Conservation (phyloP, 768 basidiomycete species). For the Fibroporia radiculosa region DNA sequence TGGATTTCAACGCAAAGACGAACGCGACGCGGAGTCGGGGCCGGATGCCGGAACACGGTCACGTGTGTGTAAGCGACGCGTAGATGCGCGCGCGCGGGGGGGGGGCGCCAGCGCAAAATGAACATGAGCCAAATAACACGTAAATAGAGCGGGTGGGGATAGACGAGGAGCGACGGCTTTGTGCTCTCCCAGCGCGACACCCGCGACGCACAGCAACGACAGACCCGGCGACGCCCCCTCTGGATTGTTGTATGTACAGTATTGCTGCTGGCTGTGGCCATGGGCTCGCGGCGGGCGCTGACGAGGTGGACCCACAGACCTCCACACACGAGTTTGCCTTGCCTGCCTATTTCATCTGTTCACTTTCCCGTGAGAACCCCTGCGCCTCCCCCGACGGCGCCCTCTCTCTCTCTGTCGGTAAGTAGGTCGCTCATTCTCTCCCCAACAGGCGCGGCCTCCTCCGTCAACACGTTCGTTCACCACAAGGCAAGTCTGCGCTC, state of each 20-base stretch:
- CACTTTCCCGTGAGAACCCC: constrained; percentile 19
- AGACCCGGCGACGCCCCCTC: constrained; percentile 4
- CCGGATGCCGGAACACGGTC: too few relatives aligned
- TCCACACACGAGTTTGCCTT: constrained; percentile 24
- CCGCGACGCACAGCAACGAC: constrained; percentile 1
- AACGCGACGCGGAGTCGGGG: too few relatives aligned
- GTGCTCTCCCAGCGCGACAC: neutral
- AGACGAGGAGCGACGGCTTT: neutral
- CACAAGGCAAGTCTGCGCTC: constrained; percentile 40
- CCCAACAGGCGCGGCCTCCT: constrained; percentile 61
- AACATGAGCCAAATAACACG: constrained; percentile 47
- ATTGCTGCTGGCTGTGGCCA: neutral
- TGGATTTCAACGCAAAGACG: too few relatives aligned
- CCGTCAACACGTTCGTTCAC: constrained; percentile 54
- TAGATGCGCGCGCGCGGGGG: neutral
- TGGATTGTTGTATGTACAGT: neutral
- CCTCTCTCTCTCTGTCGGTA: constrained; percentile 31
- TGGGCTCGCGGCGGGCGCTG: neutral
- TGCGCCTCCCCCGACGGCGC: constrained; percentile 11
- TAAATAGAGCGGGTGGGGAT: constrained; percentile 21
- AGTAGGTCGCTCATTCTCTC: constrained; percentile 8
- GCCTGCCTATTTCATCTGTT: constrained; percentile 16
- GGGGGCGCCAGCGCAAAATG: constrained; percentile 20
- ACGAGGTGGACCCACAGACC: constrained; percentile 43
- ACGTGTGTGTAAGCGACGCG: too few relatives aligned